Evolutionary conservation across 2,329 filamentous ascomycete species (phyloP).

Genomic region (Phyllosticta citribraziliensis): DNA sequence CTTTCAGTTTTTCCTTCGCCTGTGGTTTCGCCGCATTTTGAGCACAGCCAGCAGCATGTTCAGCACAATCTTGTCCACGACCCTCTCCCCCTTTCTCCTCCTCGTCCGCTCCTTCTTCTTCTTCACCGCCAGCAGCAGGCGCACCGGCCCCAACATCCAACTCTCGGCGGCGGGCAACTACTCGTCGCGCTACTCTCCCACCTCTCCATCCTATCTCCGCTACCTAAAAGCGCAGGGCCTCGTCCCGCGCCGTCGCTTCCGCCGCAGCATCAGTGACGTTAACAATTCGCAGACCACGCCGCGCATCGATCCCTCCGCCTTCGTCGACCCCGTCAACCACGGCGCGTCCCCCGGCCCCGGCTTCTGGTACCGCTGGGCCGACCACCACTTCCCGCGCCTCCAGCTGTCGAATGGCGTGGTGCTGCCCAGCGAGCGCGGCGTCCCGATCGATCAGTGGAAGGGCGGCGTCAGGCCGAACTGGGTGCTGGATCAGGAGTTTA

Average conservation of each 20-base stretch:
- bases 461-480: neutral
- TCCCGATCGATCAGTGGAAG: constrained; percentile 14
- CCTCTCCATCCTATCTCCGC: neutral
- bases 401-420: constrained; percentile 34
- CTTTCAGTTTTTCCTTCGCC: too few species aligned
- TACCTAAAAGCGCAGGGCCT: neutral
- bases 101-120: neutral
- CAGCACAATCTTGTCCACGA: neutral
- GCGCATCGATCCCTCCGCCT: neutral
- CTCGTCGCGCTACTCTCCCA: neutral
- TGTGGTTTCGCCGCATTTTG: too few species aligned
- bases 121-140: too few species aligned
- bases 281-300: neutral
- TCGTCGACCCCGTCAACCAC: constrained; percentile 13
- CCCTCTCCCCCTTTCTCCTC: neutral
- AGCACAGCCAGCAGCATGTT: too few species aligned
- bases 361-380: constrained; percentile 30
- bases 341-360: constrained; percentile 13
- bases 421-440: constrained; percentile 36
- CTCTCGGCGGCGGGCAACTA: neutral
- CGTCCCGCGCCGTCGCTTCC: neutral
- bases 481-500: neutral
- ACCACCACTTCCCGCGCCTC: constrained; percentile 36
- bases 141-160: neutral
- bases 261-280: neutral